Evolutionary conservation across 2,329 filamentous ascomycete genomes (phyloP).

Genomic region (Didymella pomorum): DNA sequence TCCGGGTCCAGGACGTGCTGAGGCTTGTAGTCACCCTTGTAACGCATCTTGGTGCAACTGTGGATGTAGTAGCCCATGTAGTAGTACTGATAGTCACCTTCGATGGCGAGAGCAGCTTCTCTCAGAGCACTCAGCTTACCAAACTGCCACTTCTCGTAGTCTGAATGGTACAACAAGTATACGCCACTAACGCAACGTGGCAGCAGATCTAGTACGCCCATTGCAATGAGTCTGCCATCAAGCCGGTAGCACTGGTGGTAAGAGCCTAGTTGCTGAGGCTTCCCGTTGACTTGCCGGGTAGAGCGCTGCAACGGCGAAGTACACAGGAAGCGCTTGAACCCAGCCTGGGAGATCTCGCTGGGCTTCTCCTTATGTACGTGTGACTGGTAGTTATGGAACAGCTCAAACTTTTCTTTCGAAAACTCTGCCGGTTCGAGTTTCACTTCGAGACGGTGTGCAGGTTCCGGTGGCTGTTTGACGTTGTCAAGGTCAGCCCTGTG

Average conservation of each 20-base stretch:
- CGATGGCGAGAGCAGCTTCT: slow-evolving; percentile 74
- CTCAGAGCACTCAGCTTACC: slow-evolving; percentile 79
- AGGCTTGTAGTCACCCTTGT: slow-evolving; percentile 81
- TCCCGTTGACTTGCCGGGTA: slow-evolving; percentile 56
- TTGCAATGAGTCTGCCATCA: slow-evolving; percentile 76
- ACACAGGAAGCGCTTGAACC: slow-evolving; percentile 79
- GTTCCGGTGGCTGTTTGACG: slow-evolving; percentile 66
- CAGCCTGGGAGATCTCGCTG: slow-evolving; percentile 64
- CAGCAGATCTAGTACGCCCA: slow-evolving; percentile 79
- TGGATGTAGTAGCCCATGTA: slow-evolving; percentile 89
- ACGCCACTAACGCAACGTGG: slow-evolving; percentile 81
- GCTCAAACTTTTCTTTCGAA: slow-evolving; percentile 75
- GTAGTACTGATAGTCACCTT: slow-evolving; percentile 77
- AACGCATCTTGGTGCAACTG: slow-evolving; percentile 81
- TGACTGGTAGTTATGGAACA: slow-evolving; percentile 79
- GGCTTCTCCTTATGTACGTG: slow-evolving; percentile 74
- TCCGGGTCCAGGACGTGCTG: slow-evolving; percentile 77
- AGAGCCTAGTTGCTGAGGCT: slow-evolving; percentile 69
- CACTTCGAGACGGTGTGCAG: slow-evolving; percentile 72
- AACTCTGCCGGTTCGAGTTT: slow-evolving; percentile 75
- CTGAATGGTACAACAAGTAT: slow-evolving; percentile 83
- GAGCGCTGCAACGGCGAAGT: slow-evolving; percentile 68
- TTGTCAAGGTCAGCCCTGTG: slow-evolving; percentile 71
- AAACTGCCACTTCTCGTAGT: slow-evolving; percentile 72
- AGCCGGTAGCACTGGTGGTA: slow-evolving; percentile 85